Percentiles rank a stretch among this genome's conserved stretches.
phyloP scores from a whole-genome alignment of 1,284 basidiomycete species.

The Cryptococcus sp. region DNA sequence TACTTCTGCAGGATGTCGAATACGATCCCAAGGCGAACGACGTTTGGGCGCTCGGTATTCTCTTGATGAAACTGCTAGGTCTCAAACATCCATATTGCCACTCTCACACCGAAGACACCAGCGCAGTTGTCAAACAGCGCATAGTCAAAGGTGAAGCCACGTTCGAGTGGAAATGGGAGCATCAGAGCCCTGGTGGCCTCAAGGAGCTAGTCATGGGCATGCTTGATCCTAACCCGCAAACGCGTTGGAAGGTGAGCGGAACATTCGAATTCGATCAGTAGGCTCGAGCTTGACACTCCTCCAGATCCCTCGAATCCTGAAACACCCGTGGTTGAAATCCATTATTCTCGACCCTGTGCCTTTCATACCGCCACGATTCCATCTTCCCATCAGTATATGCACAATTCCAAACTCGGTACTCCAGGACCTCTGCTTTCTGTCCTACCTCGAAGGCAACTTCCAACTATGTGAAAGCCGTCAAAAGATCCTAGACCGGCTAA shows the following conservation, averaged over 20 bases:
- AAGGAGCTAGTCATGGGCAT: slow-evolving; percentile 41
- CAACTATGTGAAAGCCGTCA: slow-evolving; percentile 36
- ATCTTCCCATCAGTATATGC: slow-evolving; percentile 19
- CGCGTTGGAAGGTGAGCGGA: slow-evolving; percentile 41
- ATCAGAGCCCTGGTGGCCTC: slow-evolving; percentile 18
- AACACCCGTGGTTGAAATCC: slow-evolving; percentile 38
- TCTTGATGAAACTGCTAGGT: slow-evolving; percentile 42
- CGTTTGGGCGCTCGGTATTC: slow-evolving; percentile 50
- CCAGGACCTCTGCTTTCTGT: slow-evolving; percentile 47
- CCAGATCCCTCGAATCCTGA: slow-evolving; percentile 44
- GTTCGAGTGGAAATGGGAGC: slow-evolving; percentile 23
- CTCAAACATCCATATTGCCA: slow-evolving; percentile 40
- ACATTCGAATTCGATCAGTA: neutral
- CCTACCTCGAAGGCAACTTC: slow-evolving; percentile 35
- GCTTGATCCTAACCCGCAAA: slow-evolving; percentile 34
- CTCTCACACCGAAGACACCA: slow-evolving; percentile 18
- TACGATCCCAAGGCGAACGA: slow-evolving; percentile 49
- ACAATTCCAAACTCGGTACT: slow-evolving; percentile 27
- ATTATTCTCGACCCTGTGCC: slow-evolving; percentile 19
- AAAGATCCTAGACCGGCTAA: slow-evolving; percentile 30
- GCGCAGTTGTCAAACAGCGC: slow-evolving; percentile 25
- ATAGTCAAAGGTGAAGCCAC: slow-evolving; percentile 26
- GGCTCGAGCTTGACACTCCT: slow-evolving; percentile 1
- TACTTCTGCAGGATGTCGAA: slow-evolving; percentile 21
- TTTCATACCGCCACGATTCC: slow-evolving; percentile 21